A percentile compares a stretch with the other conserved stretches of the same genome.
Conservation (phyloP, 352 stramenopile species). For the Phytophthora parvispora region DNA sequence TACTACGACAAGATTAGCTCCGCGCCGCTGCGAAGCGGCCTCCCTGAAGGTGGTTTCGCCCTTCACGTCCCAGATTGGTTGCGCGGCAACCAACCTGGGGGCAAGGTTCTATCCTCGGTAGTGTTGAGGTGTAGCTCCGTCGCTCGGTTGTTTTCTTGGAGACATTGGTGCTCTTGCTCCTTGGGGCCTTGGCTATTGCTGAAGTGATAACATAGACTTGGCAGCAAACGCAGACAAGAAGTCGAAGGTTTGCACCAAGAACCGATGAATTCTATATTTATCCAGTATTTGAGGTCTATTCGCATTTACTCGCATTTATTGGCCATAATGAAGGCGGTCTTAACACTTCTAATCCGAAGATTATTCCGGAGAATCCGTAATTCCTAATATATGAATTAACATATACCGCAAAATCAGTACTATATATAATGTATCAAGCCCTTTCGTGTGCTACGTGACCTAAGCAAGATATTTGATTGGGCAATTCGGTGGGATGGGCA, state of each 20-base stretch:
- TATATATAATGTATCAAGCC: constrained; percentile 3
- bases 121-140: too few relatives aligned
- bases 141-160: too few relatives aligned
- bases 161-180: too few relatives aligned
- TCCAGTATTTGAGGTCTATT: not conserved
- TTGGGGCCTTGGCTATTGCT: too few relatives aligned
- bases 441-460: constrained; percentile 3
- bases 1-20: not conserved
- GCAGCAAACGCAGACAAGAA: too few relatives aligned
- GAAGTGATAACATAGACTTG: too few relatives aligned
- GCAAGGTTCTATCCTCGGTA: not conserved
- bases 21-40: not conserved
- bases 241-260: not conserved
- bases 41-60: not conserved
- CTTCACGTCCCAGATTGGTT: not conserved
- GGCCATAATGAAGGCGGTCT: not conserved
- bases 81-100: not conserved
- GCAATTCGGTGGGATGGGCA: not conserved
- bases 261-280: not conserved
- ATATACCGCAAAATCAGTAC: constrained; percentile 11
- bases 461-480: not conserved
- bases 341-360: not conserved
- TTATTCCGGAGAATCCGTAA: not conserved
- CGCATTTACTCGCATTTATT: not conserved
- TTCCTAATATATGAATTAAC: constrained; percentile 10